Evolutionary conservation across 805 yeast genomes (phyloP), one percentile per base, ranked within the genome.

Genomic region (Monosporozyma servazzii): DNA sequence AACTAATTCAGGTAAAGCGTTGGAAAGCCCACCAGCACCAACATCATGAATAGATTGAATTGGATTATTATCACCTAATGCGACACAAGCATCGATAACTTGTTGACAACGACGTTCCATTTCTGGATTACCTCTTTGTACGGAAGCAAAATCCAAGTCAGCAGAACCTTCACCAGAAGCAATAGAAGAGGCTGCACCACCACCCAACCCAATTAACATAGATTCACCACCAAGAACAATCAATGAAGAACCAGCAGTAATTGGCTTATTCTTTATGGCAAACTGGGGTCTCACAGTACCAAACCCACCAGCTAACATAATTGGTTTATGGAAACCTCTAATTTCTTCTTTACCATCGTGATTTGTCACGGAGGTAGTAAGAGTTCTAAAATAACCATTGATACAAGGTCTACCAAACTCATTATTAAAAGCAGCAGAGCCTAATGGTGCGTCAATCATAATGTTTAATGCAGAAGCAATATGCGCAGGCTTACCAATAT

Each of bases 61-160:
- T 48, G 98, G 98, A 62, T 78, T 81, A 20, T 72, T 72, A 13
- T 72, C 72, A 48, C 95, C 96, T 49, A 87, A 74, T 2, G 96
- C 82, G 43, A 83, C 82, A 78, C 99, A 93, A 17, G 95, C 82
- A 68, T 91, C 96, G 57, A 93, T 91, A 44, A 93, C 99, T 76
- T 88, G 93, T 71, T 93, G 99, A 30, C 98, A 96, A 68, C 99
- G 85, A 73, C 99, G 87, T 74, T 93, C 96, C 86, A 93, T 90
- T 73, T 93, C 99, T 18, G 99, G 98, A 72, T 93, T 93, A 52
- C 98, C 99, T 75, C 99, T 84, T 75, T 93, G 99, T 41, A 93
- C 99, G 18, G 98, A 90, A 11, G 99, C 99, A 72, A 89, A 93
- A 75, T 93, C 99, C 63, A 93, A 79, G 58, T 84, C 96, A 30